Conservation (phyloP, 2,329 filamentous ascomycete species). For the Calonectria fujianensis region DNA sequence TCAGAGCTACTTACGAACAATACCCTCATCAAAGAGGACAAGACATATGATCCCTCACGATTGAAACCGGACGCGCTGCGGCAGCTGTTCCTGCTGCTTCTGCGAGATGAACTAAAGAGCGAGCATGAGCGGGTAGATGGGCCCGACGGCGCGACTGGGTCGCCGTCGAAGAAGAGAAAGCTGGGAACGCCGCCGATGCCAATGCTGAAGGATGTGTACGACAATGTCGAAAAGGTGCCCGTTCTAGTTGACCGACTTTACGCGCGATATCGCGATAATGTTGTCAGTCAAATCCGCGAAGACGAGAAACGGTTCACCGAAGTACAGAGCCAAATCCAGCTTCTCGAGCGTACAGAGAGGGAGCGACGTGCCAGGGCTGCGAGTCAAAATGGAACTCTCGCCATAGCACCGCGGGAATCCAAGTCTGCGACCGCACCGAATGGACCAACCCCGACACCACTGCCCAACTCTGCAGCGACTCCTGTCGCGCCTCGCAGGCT, state of each 20-base stretch:
- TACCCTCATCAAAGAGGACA: slow-evolving; percentile 80
- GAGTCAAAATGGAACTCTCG: slow-evolving; percentile 59
- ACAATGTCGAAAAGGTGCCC: slow-evolving; percentile 81
- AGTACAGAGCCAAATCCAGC: slow-evolving; percentile 80
- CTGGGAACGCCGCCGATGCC: slow-evolving; percentile 78
- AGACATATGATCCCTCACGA: slow-evolving; percentile 82
- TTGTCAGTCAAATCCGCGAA: slow-evolving; percentile 81
- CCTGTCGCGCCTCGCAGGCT: slow-evolving; percentile 54
- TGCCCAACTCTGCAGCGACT: slow-evolving; percentile 42
- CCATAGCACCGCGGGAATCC: slow-evolving; percentile 58
- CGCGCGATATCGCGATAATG: slow-evolving; percentile 81
- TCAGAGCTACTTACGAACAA: slow-evolving; percentile 85
- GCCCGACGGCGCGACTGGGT: slow-evolving; percentile 67
- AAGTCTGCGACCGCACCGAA: slow-evolving; percentile 54
- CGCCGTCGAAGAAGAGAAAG: slow-evolving; percentile 84
- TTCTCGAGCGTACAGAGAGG: slow-evolving; percentile 74
- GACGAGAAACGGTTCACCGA: slow-evolving; percentile 81
- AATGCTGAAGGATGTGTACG: slow-evolving; percentile 79
- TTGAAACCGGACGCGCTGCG: slow-evolving; percentile 86
- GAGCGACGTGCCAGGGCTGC: slow-evolving; percentile 62
- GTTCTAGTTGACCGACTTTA: slow-evolving; percentile 84
- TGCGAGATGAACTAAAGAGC: slow-evolving; percentile 82
- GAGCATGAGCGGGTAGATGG: slow-evolving; percentile 64
- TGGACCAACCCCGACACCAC: slow-evolving; percentile 49
- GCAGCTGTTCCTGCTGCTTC: slow-evolving; percentile 83